Base-by-base conservation (phyloP, 139 green algal species). In the Chlamydomonas sp. region DNA sequence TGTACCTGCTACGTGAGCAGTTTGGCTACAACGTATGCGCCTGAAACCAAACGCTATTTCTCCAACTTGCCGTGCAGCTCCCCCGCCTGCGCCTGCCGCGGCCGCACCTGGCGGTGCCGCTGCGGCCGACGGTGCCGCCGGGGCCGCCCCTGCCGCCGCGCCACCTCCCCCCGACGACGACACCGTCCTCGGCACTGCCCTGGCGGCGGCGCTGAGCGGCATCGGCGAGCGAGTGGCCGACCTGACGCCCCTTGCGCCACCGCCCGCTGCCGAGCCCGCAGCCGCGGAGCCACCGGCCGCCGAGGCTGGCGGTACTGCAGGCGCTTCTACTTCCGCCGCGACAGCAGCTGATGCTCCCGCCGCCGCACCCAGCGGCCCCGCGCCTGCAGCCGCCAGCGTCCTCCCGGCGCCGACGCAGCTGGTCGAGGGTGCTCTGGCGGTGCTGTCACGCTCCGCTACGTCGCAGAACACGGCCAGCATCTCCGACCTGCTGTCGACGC, bases 401-500 rank as follows among this genome's bases (percentile, higher is more conserved):
- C 80, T 90, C 16, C 87, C 92, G 49, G 90, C 87, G 49, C 31
- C 90, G 3, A 49, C 68, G 7, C 84, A 94, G 81, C 88, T 96
- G 17, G 92, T 96, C 64, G 90, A 93, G 63, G 91, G 94, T 8
- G 93, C 94, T 1, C 78, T 97, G 6, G 78, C 88, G 1, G 85
- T 97, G 5, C 61, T 97, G 74, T 80, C 88, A 5, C 80, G 73
- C 31, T 91, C 86, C 6, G 31, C 31, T 49, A 49, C 31, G 31
- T 92, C 94, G 67, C 62, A 79, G 12, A 81, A 69, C 5, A 90
- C 87, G 16, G 93, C 92, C 78, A 77, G 81, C 63, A 73, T 97
- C 18, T 85, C 87, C 20, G 91, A 96, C 69, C 87, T 96, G 89
- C 85, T 97, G 67, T 78, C 85, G 63, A 93, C 90, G 2, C 89